Evolutionary conservation across 345 rosid species (phyloP).

Genomic region (Leavenworthia alabamica): DNA sequence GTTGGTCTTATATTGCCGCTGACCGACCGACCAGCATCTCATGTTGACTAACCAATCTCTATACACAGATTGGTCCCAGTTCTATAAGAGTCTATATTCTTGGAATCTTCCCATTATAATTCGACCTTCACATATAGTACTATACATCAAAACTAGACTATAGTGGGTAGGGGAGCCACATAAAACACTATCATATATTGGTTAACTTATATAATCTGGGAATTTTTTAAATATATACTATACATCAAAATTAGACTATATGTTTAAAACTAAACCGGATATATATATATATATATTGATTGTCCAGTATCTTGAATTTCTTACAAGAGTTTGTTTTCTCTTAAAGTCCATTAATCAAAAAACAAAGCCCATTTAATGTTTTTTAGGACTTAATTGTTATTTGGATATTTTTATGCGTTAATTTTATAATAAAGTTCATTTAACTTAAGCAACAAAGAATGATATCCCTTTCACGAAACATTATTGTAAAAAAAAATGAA

Average conservation of each 20-base stretch:
- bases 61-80: conserved; percentile 16
- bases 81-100: conserved; percentile 3
- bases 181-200: background rate
- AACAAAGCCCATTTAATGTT: background rate
- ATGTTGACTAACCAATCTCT: conserved; percentile 23
- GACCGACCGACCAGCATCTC: conserved; percentile 26
- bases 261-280: background rate
- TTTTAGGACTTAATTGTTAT: background rate
- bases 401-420: background rate
- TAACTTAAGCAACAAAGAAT: background rate
- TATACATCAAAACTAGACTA: background rate
- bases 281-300: too few relatives aligned
- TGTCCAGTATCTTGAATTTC: background rate
- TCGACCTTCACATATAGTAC: background rate
- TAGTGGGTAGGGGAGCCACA: background rate
- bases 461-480: background rate
- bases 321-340: background rate
- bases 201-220: background rate
- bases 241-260: too few relatives aligned
- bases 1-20: conserved; percentile 19
- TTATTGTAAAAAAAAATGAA: background rate
- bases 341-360: background rate
- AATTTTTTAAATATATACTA: background rate
- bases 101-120: background rate
- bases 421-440: background rate